Percentiles rank a stretch among this genome's conserved stretches.
phyloP scores from a whole-genome alignment of 139 green algal genomes.

The Chlamydomonas sp. region DNA sequence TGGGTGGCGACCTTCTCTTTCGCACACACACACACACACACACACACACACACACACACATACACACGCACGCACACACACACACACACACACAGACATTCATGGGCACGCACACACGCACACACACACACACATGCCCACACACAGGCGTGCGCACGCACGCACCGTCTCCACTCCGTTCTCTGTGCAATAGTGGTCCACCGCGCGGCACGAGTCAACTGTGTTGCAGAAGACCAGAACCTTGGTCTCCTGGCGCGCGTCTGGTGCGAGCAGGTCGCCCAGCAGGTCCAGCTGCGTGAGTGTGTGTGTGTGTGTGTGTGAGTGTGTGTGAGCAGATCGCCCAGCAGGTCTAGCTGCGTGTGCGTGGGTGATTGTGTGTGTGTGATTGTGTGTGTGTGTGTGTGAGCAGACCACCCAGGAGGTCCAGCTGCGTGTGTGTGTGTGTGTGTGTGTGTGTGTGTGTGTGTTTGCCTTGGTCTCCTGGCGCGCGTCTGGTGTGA shows the following conservation, averaged over 20 bases:
- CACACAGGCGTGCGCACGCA: too few species aligned
- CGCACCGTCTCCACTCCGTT: conserved; percentile 47
- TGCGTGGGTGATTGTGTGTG: background rate
- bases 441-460: background rate
- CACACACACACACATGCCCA: too few species aligned
- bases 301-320: background rate
- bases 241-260: conserved; percentile 21
- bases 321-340: background rate
- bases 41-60: too few species aligned
- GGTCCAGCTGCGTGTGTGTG: background rate
- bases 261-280: conserved; percentile 42
- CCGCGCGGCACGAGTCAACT: conserved; percentile 72
- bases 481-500: background rate
- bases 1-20: too few species aligned
- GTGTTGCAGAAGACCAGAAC: conserved; percentile 96
- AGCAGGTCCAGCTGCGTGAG: background rate
- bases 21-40: too few species aligned
- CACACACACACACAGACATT: too few species aligned
- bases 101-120: too few species aligned
- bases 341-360: background rate
- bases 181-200: conserved; percentile 79
- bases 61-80: too few species aligned
- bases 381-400: background rate
- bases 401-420: background rate
- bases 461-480: background rate